Evolutionary conservation across 192 early-diverging fungal species (phyloP).

Genomic region (Kickxella alabastrina): DNA sequence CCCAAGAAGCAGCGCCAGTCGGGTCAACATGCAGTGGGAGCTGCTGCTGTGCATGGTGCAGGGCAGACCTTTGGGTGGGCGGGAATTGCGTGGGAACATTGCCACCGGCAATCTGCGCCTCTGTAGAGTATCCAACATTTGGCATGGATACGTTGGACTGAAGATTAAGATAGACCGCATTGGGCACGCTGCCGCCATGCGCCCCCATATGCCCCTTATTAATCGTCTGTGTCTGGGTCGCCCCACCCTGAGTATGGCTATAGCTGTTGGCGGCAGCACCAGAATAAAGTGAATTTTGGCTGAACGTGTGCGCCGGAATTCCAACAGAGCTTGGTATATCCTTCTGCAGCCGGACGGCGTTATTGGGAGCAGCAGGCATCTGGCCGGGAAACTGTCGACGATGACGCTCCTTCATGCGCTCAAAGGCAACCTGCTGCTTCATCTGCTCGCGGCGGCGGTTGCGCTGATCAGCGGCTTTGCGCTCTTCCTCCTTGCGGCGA

Average conservation of each 20-base stretch:
- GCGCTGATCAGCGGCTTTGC: constrained; percentile 43
- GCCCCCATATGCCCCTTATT: constrained; percentile 5
- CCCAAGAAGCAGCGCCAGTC: constrained; percentile 3
- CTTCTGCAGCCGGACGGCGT: constrained; percentile 40
- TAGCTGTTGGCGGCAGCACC: constrained; percentile 26
- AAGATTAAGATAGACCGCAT: constrained; percentile 4
- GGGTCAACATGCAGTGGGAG: constrained; percentile 18
- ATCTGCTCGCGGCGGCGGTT: constrained; percentile 46
- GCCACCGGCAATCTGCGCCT: constrained; percentile 2
- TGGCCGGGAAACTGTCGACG: constrained; percentile 32
- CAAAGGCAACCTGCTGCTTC: constrained; percentile 53
- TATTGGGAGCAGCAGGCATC: constrained; percentile 10
- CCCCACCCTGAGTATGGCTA: constrained; percentile 9
- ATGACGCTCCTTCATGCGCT: constrained; percentile 54
- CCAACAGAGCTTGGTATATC: constrained; percentile 19
- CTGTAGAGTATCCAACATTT: constrained; percentile 20
- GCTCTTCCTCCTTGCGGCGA: constrained; percentile 48
- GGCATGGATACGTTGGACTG: constrained; percentile 39
- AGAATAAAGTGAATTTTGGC: constrained; percentile 14
- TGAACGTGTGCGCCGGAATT: background rate
- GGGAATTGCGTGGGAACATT: background rate
- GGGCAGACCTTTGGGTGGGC: background rate
- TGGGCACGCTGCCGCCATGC: background rate
- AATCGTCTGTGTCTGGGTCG: background rate
- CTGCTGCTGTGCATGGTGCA: background rate